phyloP scores from a whole-genome alignment of 2,329 filamentous ascomycete genomes.

The Colletotrichum echinochloae region DNA sequence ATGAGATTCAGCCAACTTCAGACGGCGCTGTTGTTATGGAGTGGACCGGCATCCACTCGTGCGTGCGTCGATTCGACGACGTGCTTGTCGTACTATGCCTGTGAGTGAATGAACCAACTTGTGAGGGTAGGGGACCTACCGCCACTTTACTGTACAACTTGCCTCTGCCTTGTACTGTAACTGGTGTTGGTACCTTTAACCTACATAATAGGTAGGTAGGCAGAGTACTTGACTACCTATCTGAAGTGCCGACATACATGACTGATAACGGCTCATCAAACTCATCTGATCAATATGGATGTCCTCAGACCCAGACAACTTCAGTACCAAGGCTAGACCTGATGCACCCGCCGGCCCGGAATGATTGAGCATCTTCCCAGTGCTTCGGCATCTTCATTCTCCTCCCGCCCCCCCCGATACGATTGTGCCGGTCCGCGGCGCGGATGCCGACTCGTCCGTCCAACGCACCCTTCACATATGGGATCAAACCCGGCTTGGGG shows the following conservation, averaged over 20 bases:
- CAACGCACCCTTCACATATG: constrained; percentile 17
- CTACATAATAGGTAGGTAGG: too few relatives aligned
- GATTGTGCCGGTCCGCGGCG: not conserved
- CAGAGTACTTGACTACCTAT: too few relatives aligned
- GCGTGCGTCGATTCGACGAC: not conserved
- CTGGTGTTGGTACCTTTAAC: too few relatives aligned
- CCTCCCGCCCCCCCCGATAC: not conserved
- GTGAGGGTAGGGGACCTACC: not conserved
- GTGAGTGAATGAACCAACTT: not conserved
- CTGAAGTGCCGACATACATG: not conserved
- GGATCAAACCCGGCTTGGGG: constrained; percentile 27
- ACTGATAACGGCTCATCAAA: not conserved
- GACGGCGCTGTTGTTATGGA: constrained; percentile 6
- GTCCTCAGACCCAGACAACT: constrained; percentile 16
- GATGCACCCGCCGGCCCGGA: constrained; percentile 3
- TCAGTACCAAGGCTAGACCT: constrained; percentile 24
- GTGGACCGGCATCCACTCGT: not conserved
- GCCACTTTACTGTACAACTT: not conserved
- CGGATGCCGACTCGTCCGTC: constrained; percentile 29
- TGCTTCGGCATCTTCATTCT: not conserved
- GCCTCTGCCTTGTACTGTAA: not conserved
- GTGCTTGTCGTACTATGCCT: not conserved
- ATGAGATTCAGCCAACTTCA: constrained; percentile 19
- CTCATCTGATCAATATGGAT: constrained; percentile 23
- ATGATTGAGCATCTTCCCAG: not conserved